Conservation (phyloP, 2,329 filamentous ascomycete genomes). For the Drechslerella stenobrocha region DNA sequence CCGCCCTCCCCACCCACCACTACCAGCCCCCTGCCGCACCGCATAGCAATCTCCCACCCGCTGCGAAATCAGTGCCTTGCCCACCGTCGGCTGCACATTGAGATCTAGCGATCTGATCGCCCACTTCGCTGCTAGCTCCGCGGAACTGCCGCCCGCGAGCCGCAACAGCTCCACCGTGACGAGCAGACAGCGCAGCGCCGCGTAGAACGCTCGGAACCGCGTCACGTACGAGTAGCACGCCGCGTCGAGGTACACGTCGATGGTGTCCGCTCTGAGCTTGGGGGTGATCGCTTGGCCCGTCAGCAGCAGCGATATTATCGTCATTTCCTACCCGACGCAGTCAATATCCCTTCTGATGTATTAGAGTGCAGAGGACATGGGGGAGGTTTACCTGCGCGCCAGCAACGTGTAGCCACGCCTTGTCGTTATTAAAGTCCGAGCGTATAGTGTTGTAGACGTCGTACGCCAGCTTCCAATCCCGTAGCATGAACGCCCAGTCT, state of each 20-base stretch:
- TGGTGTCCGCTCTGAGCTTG: slow-evolving; percentile 75
- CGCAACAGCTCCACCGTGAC: slow-evolving; percentile 80
- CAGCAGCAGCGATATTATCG: slow-evolving; percentile 78
- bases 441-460: slow-evolving; percentile 89
- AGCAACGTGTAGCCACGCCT: slow-evolving; percentile 94
- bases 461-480: slow-evolving; percentile 90
- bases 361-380: not conserved
- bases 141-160: slow-evolving; percentile 73
- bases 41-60: slow-evolving; percentile 82
- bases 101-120: slow-evolving; percentile 77
- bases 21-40: slow-evolving; percentile 64
- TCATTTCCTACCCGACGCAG: slow-evolving; percentile 84
- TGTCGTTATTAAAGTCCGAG: slow-evolving; percentile 88
- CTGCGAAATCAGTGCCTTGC: slow-evolving; percentile 82
- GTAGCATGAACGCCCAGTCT: slow-evolving; percentile 94
- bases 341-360: no score
- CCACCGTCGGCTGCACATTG: slow-evolving; percentile 67
- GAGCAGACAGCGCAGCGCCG: slow-evolving; percentile 74
- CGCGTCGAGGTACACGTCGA: slow-evolving; percentile 85
- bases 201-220: slow-evolving; percentile 76
- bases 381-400: slow-evolving; percentile 61
- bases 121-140: slow-evolving; percentile 88
- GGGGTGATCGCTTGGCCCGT: slow-evolving; percentile 71
- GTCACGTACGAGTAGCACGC: slow-evolving; percentile 91
- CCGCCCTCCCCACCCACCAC: slow-evolving; percentile 70